phyloP scores from a whole-genome alignment of 805 yeast genomes.

The Maudiozyma turicensis region DNA sequence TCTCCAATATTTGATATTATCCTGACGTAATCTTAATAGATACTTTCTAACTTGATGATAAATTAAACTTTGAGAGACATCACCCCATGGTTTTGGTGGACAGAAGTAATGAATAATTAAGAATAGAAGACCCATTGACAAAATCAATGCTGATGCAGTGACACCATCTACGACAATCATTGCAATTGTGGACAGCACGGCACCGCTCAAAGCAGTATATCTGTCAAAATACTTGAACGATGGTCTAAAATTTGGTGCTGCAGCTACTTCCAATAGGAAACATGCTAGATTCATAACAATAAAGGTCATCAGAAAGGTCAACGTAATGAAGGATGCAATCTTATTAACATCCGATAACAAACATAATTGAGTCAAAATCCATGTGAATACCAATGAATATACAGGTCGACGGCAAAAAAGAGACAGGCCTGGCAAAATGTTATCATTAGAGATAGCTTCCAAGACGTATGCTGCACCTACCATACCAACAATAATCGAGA shows the following conservation, averaged over 20 bases:
- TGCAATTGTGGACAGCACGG: slow-evolving; percentile 57
- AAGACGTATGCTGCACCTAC: slow-evolving; percentile 90
- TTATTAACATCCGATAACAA: slow-evolving; percentile 84
- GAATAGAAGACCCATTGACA: slow-evolving; percentile 56
- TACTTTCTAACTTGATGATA: slow-evolving; percentile 96
- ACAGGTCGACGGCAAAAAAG: slow-evolving; percentile 58
- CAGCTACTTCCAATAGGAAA: slow-evolving; percentile 71
- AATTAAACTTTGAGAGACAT: slow-evolving; percentile 88
- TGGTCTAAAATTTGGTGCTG: slow-evolving; percentile 98
- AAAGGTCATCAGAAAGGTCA: slow-evolving; percentile 96
- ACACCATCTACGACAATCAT: slow-evolving; percentile 93
- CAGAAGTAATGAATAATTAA: slow-evolving; percentile 77
- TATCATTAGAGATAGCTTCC: slow-evolving; percentile 85
- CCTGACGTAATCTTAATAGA: slow-evolving; percentile 63
- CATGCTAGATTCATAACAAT: slow-evolving; percentile 92
- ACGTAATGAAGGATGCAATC: slow-evolving; percentile 89
- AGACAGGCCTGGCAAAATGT: slow-evolving; percentile 70
- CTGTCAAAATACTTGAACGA: slow-evolving; percentile 82
- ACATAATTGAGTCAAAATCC: slow-evolving; percentile 75
- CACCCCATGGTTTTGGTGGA: slow-evolving; percentile 97
- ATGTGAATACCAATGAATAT: slow-evolving; percentile 61
- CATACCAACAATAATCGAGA: slow-evolving; percentile 90
- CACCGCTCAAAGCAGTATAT: slow-evolving; percentile 73
- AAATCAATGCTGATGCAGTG: slow-evolving; percentile 69
- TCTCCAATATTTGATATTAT: slow-evolving; percentile 96